Conservation (phyloP, 1,284 basidiomycete species). For the Marasmius oreades region DNA sequence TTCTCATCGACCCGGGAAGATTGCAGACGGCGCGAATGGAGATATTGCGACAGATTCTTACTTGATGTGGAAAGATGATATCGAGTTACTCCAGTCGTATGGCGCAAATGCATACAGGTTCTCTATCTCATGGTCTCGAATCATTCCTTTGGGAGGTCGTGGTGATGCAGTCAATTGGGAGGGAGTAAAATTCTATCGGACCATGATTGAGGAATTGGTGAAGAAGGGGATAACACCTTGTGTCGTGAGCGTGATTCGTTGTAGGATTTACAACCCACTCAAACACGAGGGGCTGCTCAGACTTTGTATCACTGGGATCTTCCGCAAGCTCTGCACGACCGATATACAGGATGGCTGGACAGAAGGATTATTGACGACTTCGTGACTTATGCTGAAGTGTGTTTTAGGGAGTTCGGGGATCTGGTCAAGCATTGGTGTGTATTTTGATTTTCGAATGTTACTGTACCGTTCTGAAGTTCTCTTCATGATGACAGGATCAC, state of each 20-base stretch:
- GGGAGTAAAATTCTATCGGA: slow-evolving; percentile 66
- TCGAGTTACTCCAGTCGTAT: slow-evolving; percentile 57
- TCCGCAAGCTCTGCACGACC: slow-evolving; percentile 64
- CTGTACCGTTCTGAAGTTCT: not conserved
- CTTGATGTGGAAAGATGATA: slow-evolving; percentile 63
- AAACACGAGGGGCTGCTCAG: slow-evolving; percentile 27
- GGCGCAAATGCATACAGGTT: slow-evolving; percentile 64
- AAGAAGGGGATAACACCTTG: slow-evolving; percentile 63
- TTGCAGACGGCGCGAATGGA: slow-evolving; percentile 61
- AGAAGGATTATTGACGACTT: slow-evolving; percentile 62
- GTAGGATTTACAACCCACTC: not conserved
- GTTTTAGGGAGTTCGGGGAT: slow-evolving; percentile 72
- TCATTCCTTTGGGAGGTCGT: slow-evolving; percentile 67
- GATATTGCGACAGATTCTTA: slow-evolving; percentile 72
- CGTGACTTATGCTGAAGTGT: slow-evolving; percentile 60
- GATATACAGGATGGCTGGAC: slow-evolving; percentile 73
- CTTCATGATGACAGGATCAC: slow-evolving; percentile 44
- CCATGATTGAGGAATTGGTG: slow-evolving; percentile 65
- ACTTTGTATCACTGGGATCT: slow-evolving; percentile 81
- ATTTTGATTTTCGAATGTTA: not conserved
- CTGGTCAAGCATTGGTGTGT: slow-evolving; percentile 70
- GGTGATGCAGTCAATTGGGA: slow-evolving; percentile 66
- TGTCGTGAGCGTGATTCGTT: slow-evolving; percentile 42
- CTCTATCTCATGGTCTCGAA: slow-evolving; percentile 71
- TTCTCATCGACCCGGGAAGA: slow-evolving; percentile 61